A percentile compares a stretch with the other conserved stretches of the same genome.
Evolutionary conservation across 1,284 basidiomycete genomes (phyloP).

Genomic region (Coniferiporia sulphurascens): DNA sequence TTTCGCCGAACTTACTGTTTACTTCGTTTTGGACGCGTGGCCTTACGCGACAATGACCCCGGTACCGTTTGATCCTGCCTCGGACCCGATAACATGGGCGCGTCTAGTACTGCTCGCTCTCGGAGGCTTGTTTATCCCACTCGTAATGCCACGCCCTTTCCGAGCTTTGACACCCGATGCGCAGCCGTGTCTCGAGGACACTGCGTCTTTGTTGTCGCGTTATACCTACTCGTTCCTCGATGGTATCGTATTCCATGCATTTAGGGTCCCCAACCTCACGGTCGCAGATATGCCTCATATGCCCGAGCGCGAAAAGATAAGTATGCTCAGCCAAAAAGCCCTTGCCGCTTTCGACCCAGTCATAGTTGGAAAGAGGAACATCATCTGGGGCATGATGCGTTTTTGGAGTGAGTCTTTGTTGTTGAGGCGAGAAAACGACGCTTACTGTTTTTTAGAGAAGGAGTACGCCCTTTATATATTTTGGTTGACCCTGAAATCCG

Average conservation of each 20-base stretch:
- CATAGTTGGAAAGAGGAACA: conserved; percentile 10
- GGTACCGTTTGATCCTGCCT: conserved; percentile 35
- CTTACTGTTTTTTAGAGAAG: too few species aligned
- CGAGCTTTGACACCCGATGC: conserved; percentile 37
- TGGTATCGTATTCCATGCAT: too few species aligned
- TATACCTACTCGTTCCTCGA: too few species aligned
- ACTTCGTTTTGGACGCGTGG: too few species aligned
- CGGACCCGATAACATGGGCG: conserved; percentile 33
- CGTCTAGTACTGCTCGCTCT: conserved; percentile 37
- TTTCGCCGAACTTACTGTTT: conserved; percentile 33
- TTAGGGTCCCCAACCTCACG: too few species aligned
- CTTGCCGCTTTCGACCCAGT: conserved; percentile 3
- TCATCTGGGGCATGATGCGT: too few species aligned
- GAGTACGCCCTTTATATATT: too few species aligned
- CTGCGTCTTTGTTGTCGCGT: too few species aligned
- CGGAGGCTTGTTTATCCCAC: conserved; percentile 39
- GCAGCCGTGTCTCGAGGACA: conserved; percentile 13
- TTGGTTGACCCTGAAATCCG: too few species aligned
- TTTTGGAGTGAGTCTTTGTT: too few species aligned
- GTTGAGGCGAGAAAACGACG: too few species aligned
- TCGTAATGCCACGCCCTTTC: conserved; percentile 42
- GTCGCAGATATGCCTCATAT: too few species aligned
- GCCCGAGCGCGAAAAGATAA: neutral
- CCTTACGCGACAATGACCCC: conserved; percentile 42
- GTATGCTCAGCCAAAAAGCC: neutral